Conservation (phyloP, 1,139 yeast species). For the Arxiozyma bovina region DNA sequence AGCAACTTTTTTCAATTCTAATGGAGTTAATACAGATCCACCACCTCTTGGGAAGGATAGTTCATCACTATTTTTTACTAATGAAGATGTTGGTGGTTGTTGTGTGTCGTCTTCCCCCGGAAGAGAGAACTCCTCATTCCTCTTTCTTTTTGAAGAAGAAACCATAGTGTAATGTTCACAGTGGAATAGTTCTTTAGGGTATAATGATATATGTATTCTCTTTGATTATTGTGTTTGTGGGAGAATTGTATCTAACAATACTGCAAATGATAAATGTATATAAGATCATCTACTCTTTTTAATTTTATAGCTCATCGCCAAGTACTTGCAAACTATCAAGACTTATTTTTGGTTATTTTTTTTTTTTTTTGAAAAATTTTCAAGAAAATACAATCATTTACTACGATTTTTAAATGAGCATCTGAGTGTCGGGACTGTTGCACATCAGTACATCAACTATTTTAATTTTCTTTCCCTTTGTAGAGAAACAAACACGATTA, state of each 20-base stretch:
- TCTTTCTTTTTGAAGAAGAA: slow-evolving; percentile 31
- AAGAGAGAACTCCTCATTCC: slow-evolving; percentile 35
- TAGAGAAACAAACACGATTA: neutral
- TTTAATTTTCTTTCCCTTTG: neutral
- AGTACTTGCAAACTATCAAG: neutral
- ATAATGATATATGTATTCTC: slow-evolving; percentile 99
- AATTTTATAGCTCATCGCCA: neutral
- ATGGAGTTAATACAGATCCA: slow-evolving; percentile 69
- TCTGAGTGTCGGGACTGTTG: neutral
- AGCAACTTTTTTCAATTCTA: slow-evolving; percentile 87
- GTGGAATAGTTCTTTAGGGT: slow-evolving; percentile 98
- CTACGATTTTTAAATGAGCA: neutral
- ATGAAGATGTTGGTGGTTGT: slow-evolving; percentile 31
- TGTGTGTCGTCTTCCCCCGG: slow-evolving; percentile 32
- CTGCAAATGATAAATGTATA: neutral
- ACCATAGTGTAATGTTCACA: slow-evolving; percentile 28
- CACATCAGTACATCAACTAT: neutral
- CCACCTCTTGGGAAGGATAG: slow-evolving; percentile 96
- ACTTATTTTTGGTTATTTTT: neutral
- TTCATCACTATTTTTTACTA: slow-evolving; percentile 36
- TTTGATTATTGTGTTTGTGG: slow-evolving; percentile 98
- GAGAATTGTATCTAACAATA: slow-evolving; percentile 35
- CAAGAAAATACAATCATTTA: neutral
- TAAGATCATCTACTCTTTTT: neutral
- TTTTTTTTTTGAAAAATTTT: neutral